Evolutionary conservation across 164 flowering plant species (phyloP).

Genomic region (Vitis amurensis): DNA sequence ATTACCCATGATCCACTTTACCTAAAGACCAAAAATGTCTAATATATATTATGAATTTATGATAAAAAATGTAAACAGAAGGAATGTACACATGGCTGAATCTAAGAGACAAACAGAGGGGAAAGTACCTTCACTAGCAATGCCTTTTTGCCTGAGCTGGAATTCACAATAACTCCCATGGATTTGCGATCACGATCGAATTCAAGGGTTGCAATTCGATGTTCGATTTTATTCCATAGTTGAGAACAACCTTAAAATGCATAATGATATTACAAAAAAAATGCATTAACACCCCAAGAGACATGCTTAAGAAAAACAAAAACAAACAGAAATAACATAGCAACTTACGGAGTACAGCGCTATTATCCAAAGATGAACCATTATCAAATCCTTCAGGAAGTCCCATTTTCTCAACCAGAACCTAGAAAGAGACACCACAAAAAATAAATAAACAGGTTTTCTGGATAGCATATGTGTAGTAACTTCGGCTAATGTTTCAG

Average conservation of each 20-base stretch:
- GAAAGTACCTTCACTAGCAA: constrained; percentile 78
- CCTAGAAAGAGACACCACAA: constrained; percentile 37
- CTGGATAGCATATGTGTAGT: no score
- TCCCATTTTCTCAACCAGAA: constrained; percentile 96
- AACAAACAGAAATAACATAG: background rate
- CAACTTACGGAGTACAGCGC: constrained; percentile 57
- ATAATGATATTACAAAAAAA: background rate
- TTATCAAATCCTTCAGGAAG: constrained; percentile 47
- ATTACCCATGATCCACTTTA: no score
- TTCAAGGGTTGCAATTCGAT: constrained; percentile 89
- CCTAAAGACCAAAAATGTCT: no score
- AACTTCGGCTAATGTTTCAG: no score
- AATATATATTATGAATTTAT: no score
- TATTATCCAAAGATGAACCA: constrained; percentile 24
- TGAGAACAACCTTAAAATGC: constrained; percentile 52
- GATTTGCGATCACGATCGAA: constrained; percentile 95
- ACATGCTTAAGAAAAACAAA: background rate
- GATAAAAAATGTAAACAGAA: no score
- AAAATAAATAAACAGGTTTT: no score
- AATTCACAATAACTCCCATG: constrained; percentile 88
- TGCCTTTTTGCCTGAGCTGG: constrained; percentile 62
- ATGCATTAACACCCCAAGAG: no score
- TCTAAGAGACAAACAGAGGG: background rate
- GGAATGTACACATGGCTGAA: no score
- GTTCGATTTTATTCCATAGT: constrained; percentile 53